Evolutionary conservation across 2,329 filamentous ascomycete genomes (phyloP), one percentile per base, ranked within the genome.

Genomic region (Cordyceps pruinosa): DNA sequence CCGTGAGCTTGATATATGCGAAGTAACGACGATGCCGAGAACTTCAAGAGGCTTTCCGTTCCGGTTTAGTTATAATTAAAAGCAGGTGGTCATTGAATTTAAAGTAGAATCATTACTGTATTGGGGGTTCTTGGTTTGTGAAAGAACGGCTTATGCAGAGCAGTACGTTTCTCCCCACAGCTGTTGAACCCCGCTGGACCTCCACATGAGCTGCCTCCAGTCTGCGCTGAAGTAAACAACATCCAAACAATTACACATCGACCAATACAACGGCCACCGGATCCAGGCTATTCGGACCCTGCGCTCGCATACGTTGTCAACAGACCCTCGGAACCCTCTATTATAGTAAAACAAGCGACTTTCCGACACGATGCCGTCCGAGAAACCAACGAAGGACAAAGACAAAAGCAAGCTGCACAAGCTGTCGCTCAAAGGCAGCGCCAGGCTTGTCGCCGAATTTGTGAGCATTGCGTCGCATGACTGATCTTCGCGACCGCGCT

Each of bases 371-470:
- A 59, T 59, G 47, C 45, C 34, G n/a, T 51, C 57, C 32, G 52
- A 56, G 35, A 59, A 56, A 26, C 30, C 41, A 30, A 32, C 53
- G 26, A 64, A 71, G 53, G 75, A 79, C 50, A 85, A 84, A 72
- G 82, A 86, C 67, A 91, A 91, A 68, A 89, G 90, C 64, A 96
- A 97, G 75, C 85, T 91, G 60, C 94, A 99, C 78, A 97, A 96
- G 79, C 83, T 99, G 61, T 89, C 92, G 37, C 80, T 97, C 61
- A 93, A 91, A 73, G 90, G 88, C 74, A 83, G 76, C 65, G 84
- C 90, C 39, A 95, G 93, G 74, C 83, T 96, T 37, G 91, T 97
- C 58, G 89, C 93, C 45, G 94, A 99, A 77, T 99, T 99, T 72
- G 91, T 96, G 77, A 72, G 88, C 81, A 25, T 71, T 44, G 26